These are phyloP conservation scores for Suzukiozyma palmioleophila DNA, from an alignment of 1,139 yeast species.

Conservation along the genomic window DNA sequence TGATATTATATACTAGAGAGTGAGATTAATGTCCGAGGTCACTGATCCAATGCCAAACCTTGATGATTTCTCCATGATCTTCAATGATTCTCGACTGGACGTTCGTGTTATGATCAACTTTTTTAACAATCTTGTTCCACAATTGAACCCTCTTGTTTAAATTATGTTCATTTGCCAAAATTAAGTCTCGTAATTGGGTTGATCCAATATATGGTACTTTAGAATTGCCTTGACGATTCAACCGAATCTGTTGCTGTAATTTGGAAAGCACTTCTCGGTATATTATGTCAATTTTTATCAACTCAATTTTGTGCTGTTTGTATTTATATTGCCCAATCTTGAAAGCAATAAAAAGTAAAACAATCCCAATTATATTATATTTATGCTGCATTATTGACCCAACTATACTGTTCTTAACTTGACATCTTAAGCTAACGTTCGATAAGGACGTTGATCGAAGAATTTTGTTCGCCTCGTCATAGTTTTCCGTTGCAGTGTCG, in stretches of 20 bases:
- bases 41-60: constrained; percentile 88
- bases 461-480: constrained; percentile 40
- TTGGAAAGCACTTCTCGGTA: constrained; percentile 44
- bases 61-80: constrained; percentile 80
- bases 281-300: constrained; percentile 29
- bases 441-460: constrained; percentile 72
- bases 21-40: constrained; percentile 18
- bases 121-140: constrained; percentile 61
- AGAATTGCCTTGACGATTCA: constrained; percentile 20
- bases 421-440: constrained; percentile 60
- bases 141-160: constrained; percentile 42
- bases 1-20: constrained; percentile 1
- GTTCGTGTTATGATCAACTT: constrained; percentile 64
- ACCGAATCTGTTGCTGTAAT: constrained; percentile 36
- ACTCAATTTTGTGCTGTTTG: constrained; percentile 26
- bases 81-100: constrained; percentile 60
- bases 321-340: constrained; percentile 28
- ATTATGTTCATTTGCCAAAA: constrained; percentile 46
- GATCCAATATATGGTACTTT: constrained; percentile 55
- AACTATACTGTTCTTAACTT: constrained; percentile 50
- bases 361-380: constrained; percentile 18
- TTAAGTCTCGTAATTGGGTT: constrained; percentile 72
- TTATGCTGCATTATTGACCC: constrained; percentile 46
- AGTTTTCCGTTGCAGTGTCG: constrained; percentile 26
- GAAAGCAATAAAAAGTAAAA: constrained; percentile 17